Base-by-base conservation (phyloP, 805 yeast genomes). In the Spencermartinsiella europaea region DNA sequence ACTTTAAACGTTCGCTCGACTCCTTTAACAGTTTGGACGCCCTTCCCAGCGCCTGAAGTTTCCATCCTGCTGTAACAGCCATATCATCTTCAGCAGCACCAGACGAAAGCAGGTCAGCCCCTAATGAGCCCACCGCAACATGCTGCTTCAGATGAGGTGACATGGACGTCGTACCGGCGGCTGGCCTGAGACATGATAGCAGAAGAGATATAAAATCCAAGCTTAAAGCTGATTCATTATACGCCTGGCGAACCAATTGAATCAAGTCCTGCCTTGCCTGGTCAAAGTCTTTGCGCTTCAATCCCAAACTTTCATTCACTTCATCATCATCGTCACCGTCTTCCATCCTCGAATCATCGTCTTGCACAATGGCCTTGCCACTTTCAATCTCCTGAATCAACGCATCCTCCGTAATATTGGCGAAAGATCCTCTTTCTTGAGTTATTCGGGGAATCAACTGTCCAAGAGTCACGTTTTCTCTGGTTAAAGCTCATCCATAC, bases 211-310 rank as follows among this genome's bases (percentile, higher is more conserved):
- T 83, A 52, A 90, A 85, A 60, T 91, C 99, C 47, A 90, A 69
- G 1, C 95, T 82, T 34, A 93, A 65, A 0, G 96, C 89, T 0
- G 95, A 81, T 60, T 93, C 97, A 61, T 91, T 93, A 55, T 86
- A 70, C 1, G 98, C 42, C 15, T 38, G 22, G 16, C 42, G 15
- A 22, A 60, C 56, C 39, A 49, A 54, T 21, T 50, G 50, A 34
- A 54, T 51, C 38, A 59, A 48, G 42, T 53, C 57, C 3, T 53
- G 50, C 21, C 65, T 52, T 22, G 52, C 48, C 33, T 61, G 61
- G 15, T 55, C 59, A 28, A 57, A 58, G 22, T 40, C 28, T 38
- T 44, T 50, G 38, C 34, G 34, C n/a, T 42, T 42, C 7, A 22
- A 38, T 22, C 33, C 36, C 33, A 5, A 35, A 51, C 47, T 49